These are phyloP conservation scores for Nemania bipapillata DNA, from an alignment of 2,329 filamentous ascomycete species.

Conservation along the genomic window DNA sequence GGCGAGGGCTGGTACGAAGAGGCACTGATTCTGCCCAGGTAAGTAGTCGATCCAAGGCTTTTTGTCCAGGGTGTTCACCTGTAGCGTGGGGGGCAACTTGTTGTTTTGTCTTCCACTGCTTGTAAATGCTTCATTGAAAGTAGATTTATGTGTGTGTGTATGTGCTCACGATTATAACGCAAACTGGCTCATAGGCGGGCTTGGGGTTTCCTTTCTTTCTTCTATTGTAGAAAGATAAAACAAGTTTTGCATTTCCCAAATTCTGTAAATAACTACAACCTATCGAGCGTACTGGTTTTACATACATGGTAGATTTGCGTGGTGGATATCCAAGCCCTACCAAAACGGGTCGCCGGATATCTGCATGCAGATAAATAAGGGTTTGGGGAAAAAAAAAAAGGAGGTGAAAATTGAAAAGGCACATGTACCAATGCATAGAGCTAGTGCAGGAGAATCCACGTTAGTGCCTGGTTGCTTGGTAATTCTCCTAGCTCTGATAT, in stretches of 20 bases:
- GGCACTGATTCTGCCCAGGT: background rate
- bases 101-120: background rate
- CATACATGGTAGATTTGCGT: background rate
- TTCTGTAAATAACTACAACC: background rate
- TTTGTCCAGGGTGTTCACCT: slow-evolving; percentile 13
- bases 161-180: background rate
- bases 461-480: background rate
- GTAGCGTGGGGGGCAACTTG: slow-evolving; percentile 10
- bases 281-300: background rate
- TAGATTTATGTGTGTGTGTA: background rate
- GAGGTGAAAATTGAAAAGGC: background rate
- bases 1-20: background rate
- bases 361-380: slow-evolving; percentile 16
- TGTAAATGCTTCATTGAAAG: background rate
- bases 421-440: background rate
- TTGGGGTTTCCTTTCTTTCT: background rate
- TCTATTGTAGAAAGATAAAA: background rate
- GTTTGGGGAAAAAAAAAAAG: background rate
- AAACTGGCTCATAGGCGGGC: background rate
- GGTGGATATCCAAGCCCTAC: slow-evolving; percentile 3
- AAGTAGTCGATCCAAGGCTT: slow-evolving; percentile 14
- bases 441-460: background rate
- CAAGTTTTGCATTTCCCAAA: background rate
- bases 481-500: background rate
- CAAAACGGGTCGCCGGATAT: slow-evolving; percentile 1